Percentiles rank a stretch among this genome's conserved stretches.
Evolutionary conservation across 495 filamentous ascomycete genomes (phyloP).

Genomic region (Hypoxylon cercidicola): DNA sequence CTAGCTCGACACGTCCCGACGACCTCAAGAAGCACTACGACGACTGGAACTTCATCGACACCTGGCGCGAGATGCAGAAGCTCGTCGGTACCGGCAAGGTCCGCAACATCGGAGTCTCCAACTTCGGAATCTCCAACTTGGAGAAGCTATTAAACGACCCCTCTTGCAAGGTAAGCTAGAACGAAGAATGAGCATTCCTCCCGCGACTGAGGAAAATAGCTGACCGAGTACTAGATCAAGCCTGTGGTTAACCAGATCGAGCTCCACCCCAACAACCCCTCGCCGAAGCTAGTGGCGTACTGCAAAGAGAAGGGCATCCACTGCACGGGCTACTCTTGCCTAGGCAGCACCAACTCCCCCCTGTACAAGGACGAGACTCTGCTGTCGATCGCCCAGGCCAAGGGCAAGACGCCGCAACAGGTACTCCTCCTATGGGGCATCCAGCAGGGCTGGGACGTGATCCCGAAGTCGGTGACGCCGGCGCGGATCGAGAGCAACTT

Average conservation of each 20-base stretch:
- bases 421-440: slow-evolving; percentile 75
- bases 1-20: slow-evolving; percentile 59
- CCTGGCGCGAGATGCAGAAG: slow-evolving; percentile 87
- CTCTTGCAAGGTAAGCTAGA: slow-evolving; percentile 59
- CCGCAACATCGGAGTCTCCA: slow-evolving; percentile 83
- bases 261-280: slow-evolving; percentile 84
- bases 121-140: slow-evolving; percentile 76
- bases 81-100: slow-evolving; percentile 81
- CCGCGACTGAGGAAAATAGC: slow-evolving; percentile 63
- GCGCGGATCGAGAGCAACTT: slow-evolving; percentile 72
- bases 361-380: slow-evolving; percentile 71
- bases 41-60: slow-evolving; percentile 84
- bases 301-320: slow-evolving; percentile 74
- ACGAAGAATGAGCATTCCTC: slow-evolving; percentile 62
- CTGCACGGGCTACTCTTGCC: slow-evolving; percentile 73
- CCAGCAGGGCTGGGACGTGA: slow-evolving; percentile 77
- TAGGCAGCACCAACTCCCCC: slow-evolving; percentile 66
- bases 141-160: slow-evolving; percentile 72
- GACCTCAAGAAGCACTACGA: slow-evolving; percentile 53
- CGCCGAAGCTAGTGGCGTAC: slow-evolving; percentile 81
- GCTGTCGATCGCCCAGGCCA: slow-evolving; percentile 68
- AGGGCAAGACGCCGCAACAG: slow-evolving; percentile 74
- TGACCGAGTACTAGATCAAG: slow-evolving; percentile 63
- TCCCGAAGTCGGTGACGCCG: slow-evolving; percentile 74
- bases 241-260: slow-evolving; percentile 94